These are phyloP conservation scores for Chlamydomonas sp. DNA, from an alignment of 139 green algal species.

Conservation along the genomic window DNA sequence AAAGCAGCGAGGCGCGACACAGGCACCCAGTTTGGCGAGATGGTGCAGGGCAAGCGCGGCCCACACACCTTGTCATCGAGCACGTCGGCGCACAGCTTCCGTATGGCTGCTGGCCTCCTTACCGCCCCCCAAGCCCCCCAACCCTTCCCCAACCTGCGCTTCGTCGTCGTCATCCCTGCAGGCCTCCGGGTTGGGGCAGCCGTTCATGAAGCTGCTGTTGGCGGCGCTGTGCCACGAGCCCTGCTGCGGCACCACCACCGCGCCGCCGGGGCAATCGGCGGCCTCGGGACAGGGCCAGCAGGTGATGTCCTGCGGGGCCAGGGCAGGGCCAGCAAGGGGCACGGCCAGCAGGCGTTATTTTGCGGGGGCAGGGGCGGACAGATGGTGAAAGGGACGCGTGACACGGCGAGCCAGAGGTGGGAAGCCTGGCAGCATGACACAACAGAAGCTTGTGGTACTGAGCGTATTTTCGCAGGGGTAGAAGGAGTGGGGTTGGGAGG, in stretches of 20 bases:
- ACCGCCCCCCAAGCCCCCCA: background rate
- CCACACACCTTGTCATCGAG: too few relatives aligned
- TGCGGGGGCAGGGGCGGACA: too few relatives aligned
- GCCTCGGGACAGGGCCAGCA: constrained; percentile 37
- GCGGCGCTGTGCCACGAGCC: constrained; percentile 42
- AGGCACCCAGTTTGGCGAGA: too few relatives aligned
- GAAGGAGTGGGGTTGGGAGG: too few relatives aligned
- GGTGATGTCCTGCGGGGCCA: background rate
- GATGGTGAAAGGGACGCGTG: too few relatives aligned
- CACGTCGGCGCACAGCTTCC: too few relatives aligned
- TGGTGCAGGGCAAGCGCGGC: background rate
- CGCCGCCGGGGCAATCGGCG: constrained; percentile 41
- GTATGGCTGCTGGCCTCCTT: background rate
- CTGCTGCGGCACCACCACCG: constrained; percentile 6
- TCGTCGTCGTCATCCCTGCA: constrained; percentile 14
- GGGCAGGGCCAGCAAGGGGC: background rate
- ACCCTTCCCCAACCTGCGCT: background rate
- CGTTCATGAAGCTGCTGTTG: constrained; percentile 39
- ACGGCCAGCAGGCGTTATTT: background rate
- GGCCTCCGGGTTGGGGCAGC: constrained; percentile 31
- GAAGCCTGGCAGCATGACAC: background rate
- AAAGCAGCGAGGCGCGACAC: too few relatives aligned
- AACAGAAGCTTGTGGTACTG: background rate
- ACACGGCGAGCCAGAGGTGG: background rate
- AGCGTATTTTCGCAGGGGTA: too few relatives aligned